Evolutionary conservation across 2,329 filamentous ascomycete genomes (phyloP).

Genomic region (Fusarium camptoceras): DNA sequence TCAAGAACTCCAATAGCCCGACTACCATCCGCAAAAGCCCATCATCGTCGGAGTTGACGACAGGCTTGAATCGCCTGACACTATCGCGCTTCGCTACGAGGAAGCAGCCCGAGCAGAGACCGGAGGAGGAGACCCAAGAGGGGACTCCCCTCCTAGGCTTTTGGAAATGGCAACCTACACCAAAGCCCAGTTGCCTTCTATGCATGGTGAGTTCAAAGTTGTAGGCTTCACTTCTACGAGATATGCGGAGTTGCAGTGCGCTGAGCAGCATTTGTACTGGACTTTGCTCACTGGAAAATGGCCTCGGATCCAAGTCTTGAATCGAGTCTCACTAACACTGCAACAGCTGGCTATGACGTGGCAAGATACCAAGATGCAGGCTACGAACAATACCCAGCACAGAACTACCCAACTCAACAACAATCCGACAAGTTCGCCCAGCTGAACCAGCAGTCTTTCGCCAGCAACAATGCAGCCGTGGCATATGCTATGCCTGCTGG

Average conservation of each 20-base stretch:
- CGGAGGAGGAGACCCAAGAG: constrained; percentile 65
- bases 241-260: constrained; percentile 34
- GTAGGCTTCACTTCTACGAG: constrained; percentile 30
- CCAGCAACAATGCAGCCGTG: constrained; percentile 71
- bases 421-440: constrained; percentile 64
- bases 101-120: constrained; percentile 65
- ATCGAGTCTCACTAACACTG: constrained; percentile 24
- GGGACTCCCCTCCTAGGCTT: constrained; percentile 64
- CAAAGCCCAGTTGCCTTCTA: constrained; percentile 79
- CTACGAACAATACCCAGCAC: constrained; percentile 65
- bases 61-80: constrained; percentile 68
- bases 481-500: constrained; percentile 72
- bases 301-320: not conserved
- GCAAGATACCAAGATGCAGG: constrained; percentile 69
- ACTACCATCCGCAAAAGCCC: constrained; percentile 65
- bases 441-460: constrained; percentile 67
- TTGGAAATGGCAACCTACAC: constrained; percentile 68
- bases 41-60: constrained; percentile 68
- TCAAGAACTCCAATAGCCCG: constrained; percentile 56
- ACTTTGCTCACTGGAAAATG: not conserved
- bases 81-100: constrained; percentile 67
- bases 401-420: constrained; percentile 60
- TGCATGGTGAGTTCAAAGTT: constrained; percentile 77
- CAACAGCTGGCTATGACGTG: constrained; percentile 66
- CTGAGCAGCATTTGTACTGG: not conserved